Evolutionary conservation across 2,329 filamentous ascomycete genomes (phyloP).

Genomic region (Emmonsiellopsis sp.): DNA sequence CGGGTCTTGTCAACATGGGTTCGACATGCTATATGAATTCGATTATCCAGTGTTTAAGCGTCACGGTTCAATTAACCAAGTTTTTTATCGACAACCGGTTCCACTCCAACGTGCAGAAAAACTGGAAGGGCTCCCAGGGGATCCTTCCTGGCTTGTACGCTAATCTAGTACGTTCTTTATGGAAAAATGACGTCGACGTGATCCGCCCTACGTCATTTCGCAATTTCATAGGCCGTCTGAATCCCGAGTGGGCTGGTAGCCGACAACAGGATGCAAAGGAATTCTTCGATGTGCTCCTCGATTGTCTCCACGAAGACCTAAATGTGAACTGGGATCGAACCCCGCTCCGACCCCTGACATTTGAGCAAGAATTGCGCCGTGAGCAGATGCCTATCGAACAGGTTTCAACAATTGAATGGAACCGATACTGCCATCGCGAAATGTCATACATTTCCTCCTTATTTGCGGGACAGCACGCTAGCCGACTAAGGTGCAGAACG

Average conservation of each 20-base stretch:
- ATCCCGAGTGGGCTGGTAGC: conserved; percentile 60
- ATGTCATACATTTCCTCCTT: conserved; percentile 69
- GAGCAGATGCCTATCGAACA: conserved; percentile 53
- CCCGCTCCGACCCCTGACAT: conserved; percentile 50
- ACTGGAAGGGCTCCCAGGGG: conserved; percentile 58
- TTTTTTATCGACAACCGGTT: conserved; percentile 58
- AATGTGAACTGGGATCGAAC: conserved; percentile 57
- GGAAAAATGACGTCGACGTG: conserved; percentile 49
- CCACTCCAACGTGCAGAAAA: conserved; percentile 50
- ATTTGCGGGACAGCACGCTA: conserved; percentile 65
- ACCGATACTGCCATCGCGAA: conserved; percentile 58
- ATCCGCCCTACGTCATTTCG: conserved; percentile 53
- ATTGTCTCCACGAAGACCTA: conserved; percentile 77
- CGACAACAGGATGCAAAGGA: conserved; percentile 88
- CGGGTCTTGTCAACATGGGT: conserved; percentile 71
- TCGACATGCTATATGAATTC: conserved; percentile 90
- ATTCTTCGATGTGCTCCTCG: conserved; percentile 74
- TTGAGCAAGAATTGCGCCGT: conserved; percentile 51
- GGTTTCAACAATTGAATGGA: conserved; percentile 68
- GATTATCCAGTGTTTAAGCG: conserved; percentile 73
- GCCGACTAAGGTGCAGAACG: conserved; percentile 51
- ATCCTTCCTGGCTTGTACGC: conserved; percentile 54
- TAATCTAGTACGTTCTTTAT: conserved; percentile 52
- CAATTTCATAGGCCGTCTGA: conserved; percentile 56
- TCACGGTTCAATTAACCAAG: conserved; percentile 54